phyloP scores from a whole-genome alignment of 2,329 filamentous ascomycete genomes.

The Chalara sp. region DNA sequence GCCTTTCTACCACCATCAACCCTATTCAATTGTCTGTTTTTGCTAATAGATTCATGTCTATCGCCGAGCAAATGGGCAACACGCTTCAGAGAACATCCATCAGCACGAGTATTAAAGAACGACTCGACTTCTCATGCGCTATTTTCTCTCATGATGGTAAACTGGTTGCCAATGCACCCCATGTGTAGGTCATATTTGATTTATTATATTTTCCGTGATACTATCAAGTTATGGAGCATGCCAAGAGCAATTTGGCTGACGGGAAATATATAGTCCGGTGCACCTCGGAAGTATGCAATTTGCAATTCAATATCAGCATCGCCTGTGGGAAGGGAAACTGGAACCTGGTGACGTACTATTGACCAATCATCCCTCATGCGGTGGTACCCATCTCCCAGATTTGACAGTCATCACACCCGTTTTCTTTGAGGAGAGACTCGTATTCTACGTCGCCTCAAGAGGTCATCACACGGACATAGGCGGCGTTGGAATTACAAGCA shows the following conservation, averaged over 20 bases:
- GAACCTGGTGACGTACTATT: conserved; percentile 74
- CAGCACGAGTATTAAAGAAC: conserved; percentile 72
- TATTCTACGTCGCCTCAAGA: conserved; percentile 71
- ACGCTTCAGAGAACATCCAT: conserved; percentile 74
- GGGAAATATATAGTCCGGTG: conserved; percentile 32
- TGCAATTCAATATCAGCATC: conserved; percentile 61
- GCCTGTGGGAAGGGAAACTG: conserved; percentile 69
- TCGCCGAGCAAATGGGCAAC: conserved; percentile 76
- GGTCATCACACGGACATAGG: conserved; percentile 82
- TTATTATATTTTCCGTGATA: no score
- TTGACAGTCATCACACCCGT: conserved; percentile 76
- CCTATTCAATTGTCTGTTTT: conserved; percentile 73
- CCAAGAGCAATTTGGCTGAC: no score
- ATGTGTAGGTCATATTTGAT: conserved; percentile 37
- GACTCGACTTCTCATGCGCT: conserved; percentile 74
- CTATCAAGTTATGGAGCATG: neutral
- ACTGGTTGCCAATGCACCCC: conserved; percentile 69
- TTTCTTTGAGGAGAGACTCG: conserved; percentile 62
- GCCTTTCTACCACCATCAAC: conserved; percentile 26
- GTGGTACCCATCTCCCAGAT: conserved; percentile 80
- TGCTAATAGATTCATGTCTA: conserved; percentile 74
- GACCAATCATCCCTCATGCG: conserved; percentile 67
- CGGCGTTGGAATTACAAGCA: conserved; percentile 71
- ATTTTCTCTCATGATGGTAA: conserved; percentile 69
- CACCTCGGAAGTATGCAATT: conserved; percentile 15